Evolutionary conservation across 805 yeast genomes (phyloP).

Genomic region (Candida loeiensis): DNA sequence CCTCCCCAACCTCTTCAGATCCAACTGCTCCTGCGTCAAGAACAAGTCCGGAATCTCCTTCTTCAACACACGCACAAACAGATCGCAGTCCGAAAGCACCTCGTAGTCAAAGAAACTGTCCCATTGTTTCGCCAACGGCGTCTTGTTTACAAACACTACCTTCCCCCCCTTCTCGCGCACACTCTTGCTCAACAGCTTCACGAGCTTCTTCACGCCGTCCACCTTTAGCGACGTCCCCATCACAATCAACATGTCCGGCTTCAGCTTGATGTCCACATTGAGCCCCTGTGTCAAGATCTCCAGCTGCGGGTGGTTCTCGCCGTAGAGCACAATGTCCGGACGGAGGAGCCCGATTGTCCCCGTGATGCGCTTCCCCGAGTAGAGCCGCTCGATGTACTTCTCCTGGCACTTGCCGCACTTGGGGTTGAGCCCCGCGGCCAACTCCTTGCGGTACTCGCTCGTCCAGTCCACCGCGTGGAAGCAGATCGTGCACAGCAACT

Average conservation of each 20-base stretch:
- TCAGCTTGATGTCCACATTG: constrained; percentile 56
- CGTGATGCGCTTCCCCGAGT: constrained; percentile 69
- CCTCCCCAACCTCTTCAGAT: constrained; percentile 35
- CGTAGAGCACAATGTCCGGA: constrained; percentile 89
- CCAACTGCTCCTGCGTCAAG: constrained; percentile 51
- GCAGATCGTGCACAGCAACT: constrained; percentile 74
- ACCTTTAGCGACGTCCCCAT: constrained; percentile 93
- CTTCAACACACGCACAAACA: constrained; percentile 61
- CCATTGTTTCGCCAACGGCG: constrained; percentile 65
- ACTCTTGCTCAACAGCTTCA: constrained; percentile 59
- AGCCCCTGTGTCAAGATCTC: constrained; percentile 74
- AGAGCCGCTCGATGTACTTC: constrained; percentile 51
- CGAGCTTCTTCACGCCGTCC: constrained; percentile 81
- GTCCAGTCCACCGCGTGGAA: constrained; percentile 59
- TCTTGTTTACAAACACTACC: constrained; percentile 73
- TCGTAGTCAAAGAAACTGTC: constrained; percentile 73
- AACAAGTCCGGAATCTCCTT: constrained; percentile 59
- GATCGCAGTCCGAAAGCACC: constrained; percentile 75
- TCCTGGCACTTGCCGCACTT: constrained; percentile 69
- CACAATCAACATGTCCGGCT: constrained; percentile 78
- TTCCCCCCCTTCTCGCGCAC: constrained; percentile 78
- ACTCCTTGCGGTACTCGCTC: constrained; percentile 40
- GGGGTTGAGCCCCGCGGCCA: constrained; percentile 67
- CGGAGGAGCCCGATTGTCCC: constrained; percentile 72
- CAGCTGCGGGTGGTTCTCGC: constrained; percentile 88